Conservation (phyloP, 2,329 filamentous ascomycete genomes). For the Neonectria punicea region DNA sequence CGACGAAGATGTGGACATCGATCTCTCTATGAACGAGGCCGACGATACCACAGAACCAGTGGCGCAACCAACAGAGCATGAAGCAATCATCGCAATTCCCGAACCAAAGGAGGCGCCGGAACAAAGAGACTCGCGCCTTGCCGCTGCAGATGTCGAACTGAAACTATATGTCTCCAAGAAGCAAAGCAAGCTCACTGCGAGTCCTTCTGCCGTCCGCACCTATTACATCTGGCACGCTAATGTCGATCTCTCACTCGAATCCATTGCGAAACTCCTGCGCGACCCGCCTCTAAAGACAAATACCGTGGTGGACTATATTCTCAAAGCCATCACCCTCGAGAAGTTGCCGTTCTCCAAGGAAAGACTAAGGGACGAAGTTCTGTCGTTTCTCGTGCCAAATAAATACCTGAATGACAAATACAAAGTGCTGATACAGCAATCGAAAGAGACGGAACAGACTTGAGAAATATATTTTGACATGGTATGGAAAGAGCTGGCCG, state of each 20-base stretch:
- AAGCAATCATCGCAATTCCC: constrained; percentile 21
- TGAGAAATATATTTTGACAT: background rate
- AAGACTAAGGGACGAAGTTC: constrained; percentile 58
- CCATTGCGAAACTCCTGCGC: constrained; percentile 66
- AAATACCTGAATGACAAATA: constrained; percentile 37
- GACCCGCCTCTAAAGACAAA: constrained; percentile 66
- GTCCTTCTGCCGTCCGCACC: constrained; percentile 58
- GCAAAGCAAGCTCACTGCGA: constrained; percentile 33
- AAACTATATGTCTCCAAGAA: constrained; percentile 49
- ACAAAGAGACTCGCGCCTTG: constrained; percentile 53
- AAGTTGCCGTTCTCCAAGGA: constrained; percentile 59
- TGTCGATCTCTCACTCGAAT: constrained; percentile 56
- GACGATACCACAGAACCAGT: background rate
- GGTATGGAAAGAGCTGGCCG: background rate
- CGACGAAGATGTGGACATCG: constrained; percentile 3
- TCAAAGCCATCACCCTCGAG: constrained; percentile 64
- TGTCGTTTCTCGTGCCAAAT: constrained; percentile 47
- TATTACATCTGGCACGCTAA: constrained; percentile 73
- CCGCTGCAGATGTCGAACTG: constrained; percentile 55
- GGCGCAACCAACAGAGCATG: constrained; percentile 5
- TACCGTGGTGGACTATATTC: constrained; percentile 69
- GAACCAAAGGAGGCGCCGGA: constrained; percentile 14
- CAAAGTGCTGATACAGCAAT: constrained; percentile 38
- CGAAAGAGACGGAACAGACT: constrained; percentile 8
- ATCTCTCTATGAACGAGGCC: constrained; percentile 17